These are phyloP conservation scores for Ajuga reptans DNA, from an alignment of 305 asterid genomes.

Conservation along the genomic window DNA sequence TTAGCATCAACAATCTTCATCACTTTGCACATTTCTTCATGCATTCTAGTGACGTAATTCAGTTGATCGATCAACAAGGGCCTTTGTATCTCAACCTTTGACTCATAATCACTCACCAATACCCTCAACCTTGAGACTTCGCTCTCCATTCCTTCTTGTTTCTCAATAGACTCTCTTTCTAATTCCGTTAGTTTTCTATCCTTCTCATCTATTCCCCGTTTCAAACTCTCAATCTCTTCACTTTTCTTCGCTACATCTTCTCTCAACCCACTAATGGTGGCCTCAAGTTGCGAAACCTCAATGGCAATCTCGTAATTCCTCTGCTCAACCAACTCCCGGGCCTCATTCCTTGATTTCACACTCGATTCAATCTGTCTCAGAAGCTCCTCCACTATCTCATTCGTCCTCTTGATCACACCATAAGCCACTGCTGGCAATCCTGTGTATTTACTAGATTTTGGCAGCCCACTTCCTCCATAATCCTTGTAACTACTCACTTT, in stretches of 20 bases:
- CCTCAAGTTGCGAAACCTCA: slow-evolving; percentile 87
- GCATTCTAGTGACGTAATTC: slow-evolving; percentile 56
- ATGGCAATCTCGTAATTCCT: slow-evolving; percentile 92
- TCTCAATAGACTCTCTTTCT: slow-evolving; percentile 46
- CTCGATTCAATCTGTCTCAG: slow-evolving; percentile 57
- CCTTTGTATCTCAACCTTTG: slow-evolving; percentile 49
- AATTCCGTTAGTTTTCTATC: slow-evolving; percentile 38
- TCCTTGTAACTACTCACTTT: slow-evolving; percentile 71
- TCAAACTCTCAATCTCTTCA: slow-evolving; percentile 47
- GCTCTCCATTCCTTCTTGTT: slow-evolving; percentile 39
- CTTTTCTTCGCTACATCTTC: slow-evolving; percentile 56
- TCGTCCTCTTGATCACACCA: slow-evolving; percentile 84
- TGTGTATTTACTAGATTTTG: slow-evolving; percentile 69
- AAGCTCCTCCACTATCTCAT: slow-evolving; percentile 89
- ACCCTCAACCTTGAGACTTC: slow-evolving; percentile 48
- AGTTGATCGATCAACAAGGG: slow-evolving; percentile 67
- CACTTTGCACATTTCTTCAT: slow-evolving; percentile 52
- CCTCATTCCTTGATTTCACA: slow-evolving; percentile 61
- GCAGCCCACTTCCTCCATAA: slow-evolving; percentile 59
- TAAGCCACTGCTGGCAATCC: slow-evolving; percentile 89
- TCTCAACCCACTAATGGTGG: slow-evolving; percentile 64
- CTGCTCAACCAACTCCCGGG: slow-evolving; percentile 71
- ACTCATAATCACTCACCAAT: slow-evolving; percentile 50
- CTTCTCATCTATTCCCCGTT: slow-evolving; percentile 42
- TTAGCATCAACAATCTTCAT: slow-evolving; percentile 71